Percentiles rank a stretch among this genome's conserved stretches.
These are phyloP conservation scores for Amaranthus cruentus DNA, from an alignment of 148 eudicot genomes.

Conservation along the genomic window DNA sequence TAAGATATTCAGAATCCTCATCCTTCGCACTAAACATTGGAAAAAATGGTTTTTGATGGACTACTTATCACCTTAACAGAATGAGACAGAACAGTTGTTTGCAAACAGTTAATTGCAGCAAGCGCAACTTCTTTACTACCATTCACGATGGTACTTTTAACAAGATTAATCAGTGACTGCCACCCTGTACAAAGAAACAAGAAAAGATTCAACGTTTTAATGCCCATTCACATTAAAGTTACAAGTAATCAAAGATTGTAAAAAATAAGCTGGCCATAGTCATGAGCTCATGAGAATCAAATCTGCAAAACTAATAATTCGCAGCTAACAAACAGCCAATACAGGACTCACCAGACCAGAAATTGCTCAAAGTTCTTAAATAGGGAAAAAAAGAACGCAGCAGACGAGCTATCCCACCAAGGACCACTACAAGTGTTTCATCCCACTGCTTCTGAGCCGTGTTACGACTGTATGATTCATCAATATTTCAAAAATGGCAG, in stretches of 20 bases:
- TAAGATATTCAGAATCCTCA: slow-evolving; percentile 9
- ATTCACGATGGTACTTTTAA: slow-evolving; percentile 62
- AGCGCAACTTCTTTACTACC: slow-evolving; percentile 95
- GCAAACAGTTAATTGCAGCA: slow-evolving; percentile 91
- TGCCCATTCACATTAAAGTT: not conserved
- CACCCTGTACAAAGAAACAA: slow-evolving; percentile 55
- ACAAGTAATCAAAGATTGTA: not conserved
- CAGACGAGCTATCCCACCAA: slow-evolving; percentile 86
- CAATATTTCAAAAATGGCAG: not conserved
- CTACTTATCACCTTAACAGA: slow-evolving; percentile 61
- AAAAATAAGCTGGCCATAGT: not conserved
- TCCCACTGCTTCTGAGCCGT: slow-evolving; percentile 99
- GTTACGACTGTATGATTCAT: slow-evolving; percentile 63
- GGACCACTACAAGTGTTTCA: slow-evolving; percentile 90
- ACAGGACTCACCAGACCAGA: slow-evolving; percentile 65
- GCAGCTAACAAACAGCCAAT: not conserved
- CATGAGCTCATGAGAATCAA: not conserved
- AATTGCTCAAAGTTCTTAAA: slow-evolving; percentile 66
- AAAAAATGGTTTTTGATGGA: not conserved
- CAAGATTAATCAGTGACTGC: slow-evolving; percentile 71
- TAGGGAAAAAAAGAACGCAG: slow-evolving; percentile 80
- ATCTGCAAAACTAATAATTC: not conserved
- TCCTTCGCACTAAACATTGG: no score
- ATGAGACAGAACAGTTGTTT: slow-evolving; percentile 80
- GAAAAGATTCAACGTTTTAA: not conserved